These are phyloP conservation scores for Scleroderma citrinum DNA, from an alignment of 768 basidiomycete species.

Conservation along the genomic window DNA sequence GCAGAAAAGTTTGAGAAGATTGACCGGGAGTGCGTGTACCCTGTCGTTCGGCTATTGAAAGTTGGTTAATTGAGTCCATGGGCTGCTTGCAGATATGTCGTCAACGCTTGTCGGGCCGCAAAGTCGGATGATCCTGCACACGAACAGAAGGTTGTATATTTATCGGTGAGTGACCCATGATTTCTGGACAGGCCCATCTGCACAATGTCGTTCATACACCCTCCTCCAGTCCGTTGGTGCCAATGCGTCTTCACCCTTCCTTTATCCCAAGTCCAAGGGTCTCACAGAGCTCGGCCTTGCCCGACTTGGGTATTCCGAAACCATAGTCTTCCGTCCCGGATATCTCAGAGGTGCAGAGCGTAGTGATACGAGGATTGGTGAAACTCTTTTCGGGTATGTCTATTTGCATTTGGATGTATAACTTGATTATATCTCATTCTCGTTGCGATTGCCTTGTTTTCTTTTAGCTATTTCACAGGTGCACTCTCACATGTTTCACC, in stretches of 20 bases:
- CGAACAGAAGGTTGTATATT: constrained; percentile 60
- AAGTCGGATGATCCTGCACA: constrained; percentile 39
- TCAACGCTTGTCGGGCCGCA: constrained; percentile 65
- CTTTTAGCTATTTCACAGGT: constrained; percentile 32
- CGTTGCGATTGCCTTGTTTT: neutral
- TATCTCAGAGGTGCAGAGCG: constrained; percentile 46
- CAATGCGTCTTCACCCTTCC: constrained; percentile 40
- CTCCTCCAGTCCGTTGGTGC: constrained; percentile 41
- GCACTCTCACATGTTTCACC: constrained; percentile 33
- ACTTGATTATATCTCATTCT: neutral
- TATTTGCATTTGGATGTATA: neutral
- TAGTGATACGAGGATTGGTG: constrained; percentile 32
- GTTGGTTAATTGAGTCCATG: neutral
- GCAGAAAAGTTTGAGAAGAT: constrained; percentile 68
- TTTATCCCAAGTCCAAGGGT: constrained; percentile 69
- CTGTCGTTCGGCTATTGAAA: no score
- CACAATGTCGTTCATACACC: neutral
- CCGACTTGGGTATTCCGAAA: constrained; percentile 61
- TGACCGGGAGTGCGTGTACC: constrained; percentile 56
- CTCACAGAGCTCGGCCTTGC: constrained; percentile 67
- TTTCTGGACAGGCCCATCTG: neutral
- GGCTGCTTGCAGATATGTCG: constrained; percentile 49
- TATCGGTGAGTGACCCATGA: constrained; percentile 44
- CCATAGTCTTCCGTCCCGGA: constrained; percentile 63
- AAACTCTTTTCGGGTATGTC: constrained; percentile 40